phyloP scores from a whole-genome alignment of 169 alveolate genomes.

The Plasmodium sp. region DNA sequence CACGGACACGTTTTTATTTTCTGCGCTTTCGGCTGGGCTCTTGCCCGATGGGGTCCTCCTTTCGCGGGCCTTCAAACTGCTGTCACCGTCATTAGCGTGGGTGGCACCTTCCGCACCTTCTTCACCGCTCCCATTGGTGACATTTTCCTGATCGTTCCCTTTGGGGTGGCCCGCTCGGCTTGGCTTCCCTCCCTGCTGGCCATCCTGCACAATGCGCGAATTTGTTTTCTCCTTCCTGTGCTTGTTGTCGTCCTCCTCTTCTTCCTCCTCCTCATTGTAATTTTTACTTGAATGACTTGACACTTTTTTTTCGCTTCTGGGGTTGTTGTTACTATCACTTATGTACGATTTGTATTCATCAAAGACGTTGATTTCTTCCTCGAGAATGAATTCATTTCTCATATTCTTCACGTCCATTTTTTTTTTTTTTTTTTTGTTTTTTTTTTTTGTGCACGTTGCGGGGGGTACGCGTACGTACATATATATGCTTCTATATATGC shows the following conservation, averaged over 20 bases:
- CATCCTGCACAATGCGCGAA: background rate
- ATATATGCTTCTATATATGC: background rate
- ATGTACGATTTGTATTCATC: slow-evolving; percentile 59
- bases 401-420: slow-evolving; percentile 54
- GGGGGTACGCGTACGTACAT: background rate
- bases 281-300: slow-evolving; percentile 1
- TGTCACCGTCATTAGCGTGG: background rate
- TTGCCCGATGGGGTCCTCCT: background rate
- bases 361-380: slow-evolving; percentile 66
- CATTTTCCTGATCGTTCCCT: background rate
- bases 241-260: slow-evolving; percentile 6
- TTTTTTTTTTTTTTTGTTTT: slow-evolving; percentile 10
- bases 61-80: background rate
- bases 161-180: background rate
- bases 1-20: slow-evolving; percentile 6
- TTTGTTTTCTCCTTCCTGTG: background rate
- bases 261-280: slow-evolving; percentile 37
- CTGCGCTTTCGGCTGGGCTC: background rate
- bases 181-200: background rate
- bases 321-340: slow-evolving; percentile 41
- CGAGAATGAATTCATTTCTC: slow-evolving; percentile 58
- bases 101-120: background rate
- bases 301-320: background rate
- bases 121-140: background rate
- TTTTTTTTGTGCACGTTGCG: background rate